Conservation (phyloP, 208 protist genomes). For the Leishmania tropica region DNA sequence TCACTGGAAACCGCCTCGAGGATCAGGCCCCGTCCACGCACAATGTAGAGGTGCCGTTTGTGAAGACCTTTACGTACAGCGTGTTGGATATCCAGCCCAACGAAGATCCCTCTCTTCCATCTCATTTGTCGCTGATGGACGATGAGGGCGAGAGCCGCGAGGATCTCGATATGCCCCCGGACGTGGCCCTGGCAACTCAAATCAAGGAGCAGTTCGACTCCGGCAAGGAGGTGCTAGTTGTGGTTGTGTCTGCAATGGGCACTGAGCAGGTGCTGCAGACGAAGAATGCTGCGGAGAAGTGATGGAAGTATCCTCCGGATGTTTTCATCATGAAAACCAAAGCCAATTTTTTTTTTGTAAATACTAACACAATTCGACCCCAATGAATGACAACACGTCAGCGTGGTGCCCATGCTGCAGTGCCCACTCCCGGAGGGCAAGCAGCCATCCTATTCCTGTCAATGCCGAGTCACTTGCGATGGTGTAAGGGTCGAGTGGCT, state of each 20-base stretch:
- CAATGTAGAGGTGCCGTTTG: constrained; percentile 97
- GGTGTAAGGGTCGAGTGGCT: background rate
- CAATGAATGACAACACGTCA: background rate
- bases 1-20: constrained; percentile 98
- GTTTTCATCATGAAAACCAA: background rate
- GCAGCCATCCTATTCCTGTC: background rate
- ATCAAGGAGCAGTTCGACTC: constrained; percentile 93
- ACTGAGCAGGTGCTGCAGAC: constrained; percentile 93
- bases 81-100: constrained; percentile 95
- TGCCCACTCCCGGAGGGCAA: background rate
- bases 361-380: background rate
- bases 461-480: background rate
- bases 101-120: constrained; percentile 67
- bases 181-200: constrained; percentile 87
- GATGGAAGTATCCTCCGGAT: constrained; percentile 8
- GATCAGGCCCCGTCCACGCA: constrained; percentile 97
- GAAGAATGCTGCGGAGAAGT: constrained; percentile 92
- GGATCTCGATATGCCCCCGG: constrained; percentile 95
- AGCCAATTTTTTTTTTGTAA: constrained; percentile 10
- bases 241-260: constrained; percentile 95
- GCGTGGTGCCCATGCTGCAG: background rate
- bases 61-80: constrained; percentile 95
- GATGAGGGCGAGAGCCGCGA: constrained; percentile 94
- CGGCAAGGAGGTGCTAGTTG: constrained; percentile 94
- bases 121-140: constrained; percentile 91